Base-by-base conservation (phyloP, 1,139 yeast genomes). In the Lodderomyces jiufengensis region DNA sequence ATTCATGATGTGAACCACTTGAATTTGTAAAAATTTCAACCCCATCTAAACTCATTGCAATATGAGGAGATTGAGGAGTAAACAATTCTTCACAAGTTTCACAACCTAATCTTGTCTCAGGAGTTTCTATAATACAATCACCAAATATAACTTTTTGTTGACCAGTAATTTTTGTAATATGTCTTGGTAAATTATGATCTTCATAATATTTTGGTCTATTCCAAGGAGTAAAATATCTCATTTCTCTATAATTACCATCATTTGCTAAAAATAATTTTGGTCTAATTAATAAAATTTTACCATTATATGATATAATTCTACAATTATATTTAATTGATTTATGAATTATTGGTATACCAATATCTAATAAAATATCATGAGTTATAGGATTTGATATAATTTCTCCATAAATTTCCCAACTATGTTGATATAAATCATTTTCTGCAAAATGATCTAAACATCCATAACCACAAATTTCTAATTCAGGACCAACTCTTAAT, bases 161-260 rank as follows among this genome's bases (percentile, higher is more conserved):
- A 9, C 80, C 82, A 0, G 86, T 77, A 34, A 82, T 58, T 40
- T 65, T 66, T 43, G 76, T 77, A 39, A 90, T 78, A 46, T 63
- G 54, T 37, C 80, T 70, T 3, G 98, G 98, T 43, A 94, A 69
- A 27, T 73, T 66, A 50, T 72, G 83, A 29, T 73, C 70, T 57
- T 92, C 97, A 33, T 78, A 81, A 47, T 79, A 73, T 49, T 81
- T 78, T 8, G 90, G 78, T 38, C 84, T 74, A 50, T 78, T 71
- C 98, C 98, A 92, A 10, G 97, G 95, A 1, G 95, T 86, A 57
- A 92, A 92, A 58, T 81, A 88, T 48, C 99, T 74, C 97, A 92
- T 90, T 59, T 92, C 99, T 36, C 98, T 75, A 63, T 94, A 92
- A 55, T 92, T 92, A 1, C 99, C 99, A 63, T 92, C 98, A 56